Conservation (phyloP, 2,329 filamentous ascomycete genomes). For the Fusarium cicatricum region DNA sequence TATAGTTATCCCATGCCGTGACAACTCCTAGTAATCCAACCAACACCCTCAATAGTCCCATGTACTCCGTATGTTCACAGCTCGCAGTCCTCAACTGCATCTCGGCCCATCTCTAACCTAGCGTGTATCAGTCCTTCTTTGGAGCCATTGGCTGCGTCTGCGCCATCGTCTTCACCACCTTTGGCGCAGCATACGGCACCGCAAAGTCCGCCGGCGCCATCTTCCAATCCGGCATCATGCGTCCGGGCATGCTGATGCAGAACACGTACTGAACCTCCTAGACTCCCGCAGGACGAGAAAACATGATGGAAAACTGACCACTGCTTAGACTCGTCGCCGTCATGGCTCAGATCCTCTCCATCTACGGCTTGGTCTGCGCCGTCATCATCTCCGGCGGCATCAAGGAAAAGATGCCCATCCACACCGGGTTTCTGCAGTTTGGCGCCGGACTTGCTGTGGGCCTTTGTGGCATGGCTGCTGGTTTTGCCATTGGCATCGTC, state of each 20-base stretch:
- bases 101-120: constrained; percentile 44
- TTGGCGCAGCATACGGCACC: constrained; percentile 97
- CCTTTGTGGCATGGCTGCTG: constrained; percentile 82
- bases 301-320: constrained; percentile 26
- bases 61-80: too few relatives aligned
- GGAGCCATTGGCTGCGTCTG: constrained; percentile 97
- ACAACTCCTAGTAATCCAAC: neutral
- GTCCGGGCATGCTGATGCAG: constrained; percentile 98
- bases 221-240: constrained; percentile 92
- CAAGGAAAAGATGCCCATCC: constrained; percentile 75
- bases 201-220: constrained; percentile 99
- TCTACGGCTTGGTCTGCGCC: constrained; percentile 93
- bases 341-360: constrained; percentile 99
- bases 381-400: constrained; percentile 86
- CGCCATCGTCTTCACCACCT: constrained; percentile 96
- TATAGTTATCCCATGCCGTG: constrained; percentile 19
- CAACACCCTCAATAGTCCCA: neutral
- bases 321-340: constrained; percentile 89
- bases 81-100: neutral
- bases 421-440: constrained; percentile 85
- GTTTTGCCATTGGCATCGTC: constrained; percentile 87
- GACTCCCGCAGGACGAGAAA: too few relatives aligned
- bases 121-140: constrained; percentile 75
- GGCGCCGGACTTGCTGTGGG: constrained; percentile 84
- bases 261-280: constrained; percentile 76